These are phyloP conservation scores for Xylaria sp. DNA, from an alignment of 2,329 filamentous ascomycete genomes.

Conservation along the genomic window DNA sequence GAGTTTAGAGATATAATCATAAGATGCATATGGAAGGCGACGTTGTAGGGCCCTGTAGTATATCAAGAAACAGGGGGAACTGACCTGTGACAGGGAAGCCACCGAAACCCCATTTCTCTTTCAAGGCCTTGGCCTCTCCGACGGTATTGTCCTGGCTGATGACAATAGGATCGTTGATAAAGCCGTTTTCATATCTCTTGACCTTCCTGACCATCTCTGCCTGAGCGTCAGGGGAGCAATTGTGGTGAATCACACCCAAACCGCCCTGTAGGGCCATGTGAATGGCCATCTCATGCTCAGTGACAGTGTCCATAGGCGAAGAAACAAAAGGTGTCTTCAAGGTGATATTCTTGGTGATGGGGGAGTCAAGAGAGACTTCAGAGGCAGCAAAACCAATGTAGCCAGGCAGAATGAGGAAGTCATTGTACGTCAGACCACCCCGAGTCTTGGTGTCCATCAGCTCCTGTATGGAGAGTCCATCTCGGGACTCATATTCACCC, in stretches of 20 bases:
- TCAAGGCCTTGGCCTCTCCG: conserved; percentile 88
- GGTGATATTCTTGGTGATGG: conserved; percentile 93
- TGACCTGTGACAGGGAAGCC: conserved; percentile 98
- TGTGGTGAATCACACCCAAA: conserved; percentile 97
- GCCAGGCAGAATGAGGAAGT: conserved; percentile 95
- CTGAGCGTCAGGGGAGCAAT: conserved; percentile 97
- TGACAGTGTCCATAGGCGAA: conserved; percentile 99
- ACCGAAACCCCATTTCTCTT: conserved; percentile 98
- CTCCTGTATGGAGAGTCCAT: conserved; percentile 88
- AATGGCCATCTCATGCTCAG: conserved; percentile 99
- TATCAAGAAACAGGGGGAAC: conserved; percentile 51
- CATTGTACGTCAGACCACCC: conserved; percentile 97
- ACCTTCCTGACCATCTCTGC: conserved; percentile 99
- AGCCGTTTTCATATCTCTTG: conserved; percentile 99
- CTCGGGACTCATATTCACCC: conserved; percentile 80
- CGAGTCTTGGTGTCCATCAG: conserved; percentile 92
- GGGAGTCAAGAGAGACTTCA: conserved; percentile 87
- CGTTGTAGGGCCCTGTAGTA: conserved; percentile 14
- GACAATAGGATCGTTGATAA: conserved; percentile 95
- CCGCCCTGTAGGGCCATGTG: conserved; percentile 92
- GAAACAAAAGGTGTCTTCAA: conserved; percentile 98
- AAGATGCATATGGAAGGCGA: conserved; percentile 49
- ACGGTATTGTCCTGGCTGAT: conserved; percentile 89
- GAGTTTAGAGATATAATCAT: conserved; percentile 83
- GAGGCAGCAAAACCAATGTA: conserved; percentile 98